Conservation (phyloP, 129 eudicot species). For the Dittrichia graveolens region DNA sequence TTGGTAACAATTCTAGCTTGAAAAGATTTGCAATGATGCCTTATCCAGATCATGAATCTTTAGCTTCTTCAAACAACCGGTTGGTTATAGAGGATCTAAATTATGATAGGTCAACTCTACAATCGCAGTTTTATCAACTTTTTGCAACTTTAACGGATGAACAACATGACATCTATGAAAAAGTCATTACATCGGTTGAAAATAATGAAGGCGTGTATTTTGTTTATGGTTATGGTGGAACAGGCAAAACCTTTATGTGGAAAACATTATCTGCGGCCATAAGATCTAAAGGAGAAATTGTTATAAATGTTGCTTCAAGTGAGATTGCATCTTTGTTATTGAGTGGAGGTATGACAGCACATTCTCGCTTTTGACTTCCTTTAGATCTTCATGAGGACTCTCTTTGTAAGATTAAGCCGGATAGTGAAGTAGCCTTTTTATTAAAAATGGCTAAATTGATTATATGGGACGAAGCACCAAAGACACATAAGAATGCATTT, state of each 20-base stretch:
- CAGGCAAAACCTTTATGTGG: slow-evolving; percentile 5
- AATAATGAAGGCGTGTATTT: background rate
- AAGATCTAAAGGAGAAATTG: background rate
- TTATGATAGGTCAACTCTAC: background rate
- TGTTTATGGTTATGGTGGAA: too few species aligned
- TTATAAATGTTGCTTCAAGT: slow-evolving; percentile 4
- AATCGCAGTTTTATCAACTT: background rate
- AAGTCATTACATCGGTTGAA: background rate
- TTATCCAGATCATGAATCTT: background rate
- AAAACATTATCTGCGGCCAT: background rate
- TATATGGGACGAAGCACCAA: too few species aligned
- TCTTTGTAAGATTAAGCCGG: background rate
- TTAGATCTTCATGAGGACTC: background rate
- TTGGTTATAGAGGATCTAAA: background rate
- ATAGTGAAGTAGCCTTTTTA: background rate
- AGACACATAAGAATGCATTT: too few species aligned
- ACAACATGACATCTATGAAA: background rate
- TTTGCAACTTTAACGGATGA: background rate
- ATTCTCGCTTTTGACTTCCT: background rate
- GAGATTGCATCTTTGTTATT: background rate
- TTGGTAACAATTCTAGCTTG: background rate
- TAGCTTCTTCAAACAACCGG: background rate
- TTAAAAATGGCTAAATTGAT: background rate
- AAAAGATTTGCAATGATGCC: background rate
- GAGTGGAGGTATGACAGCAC: background rate